Conservation (phyloP, 2,329 filamentous ascomycete genomes). For the Colletotrichum coccodes region DNA sequence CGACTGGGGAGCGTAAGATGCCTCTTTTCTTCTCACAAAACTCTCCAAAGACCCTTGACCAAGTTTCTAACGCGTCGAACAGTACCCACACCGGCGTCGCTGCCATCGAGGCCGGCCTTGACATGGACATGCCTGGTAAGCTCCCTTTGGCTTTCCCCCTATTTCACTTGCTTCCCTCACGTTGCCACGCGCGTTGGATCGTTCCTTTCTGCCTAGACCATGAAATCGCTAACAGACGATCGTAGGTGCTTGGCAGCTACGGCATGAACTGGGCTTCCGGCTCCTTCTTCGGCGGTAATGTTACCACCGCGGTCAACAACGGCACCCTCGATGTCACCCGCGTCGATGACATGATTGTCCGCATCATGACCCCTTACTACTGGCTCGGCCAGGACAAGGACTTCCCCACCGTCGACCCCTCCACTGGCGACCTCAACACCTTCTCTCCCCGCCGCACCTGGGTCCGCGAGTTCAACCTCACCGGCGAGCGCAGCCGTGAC, state of each 20-base stretch:
- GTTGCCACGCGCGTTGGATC: no score
- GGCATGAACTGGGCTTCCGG: slow-evolving; percentile 42
- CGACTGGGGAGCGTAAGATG: slow-evolving; percentile 53
- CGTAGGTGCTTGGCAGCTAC: slow-evolving; percentile 43
- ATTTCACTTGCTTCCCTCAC: neutral
- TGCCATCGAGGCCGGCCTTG: slow-evolving; percentile 56
- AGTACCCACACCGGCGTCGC: slow-evolving; percentile 45
- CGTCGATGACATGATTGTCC: slow-evolving; percentile 56
- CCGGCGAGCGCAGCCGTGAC: slow-evolving; percentile 62
- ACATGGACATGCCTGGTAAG: slow-evolving; percentile 62
- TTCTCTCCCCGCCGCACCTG: slow-evolving; percentile 60
- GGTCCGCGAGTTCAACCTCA: slow-evolving; percentile 51
- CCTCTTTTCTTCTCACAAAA: neutral
- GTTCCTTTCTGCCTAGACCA: neutral
- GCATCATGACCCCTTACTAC: slow-evolving; percentile 67
- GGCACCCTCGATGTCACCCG: slow-evolving; percentile 52
- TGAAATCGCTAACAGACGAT: neutral
- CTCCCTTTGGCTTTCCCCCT: neutral
- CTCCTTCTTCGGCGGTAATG: slow-evolving; percentile 56
- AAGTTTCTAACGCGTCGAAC: neutral
- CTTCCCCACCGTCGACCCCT: slow-evolving; percentile 55
- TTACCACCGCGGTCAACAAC: slow-evolving; percentile 59
- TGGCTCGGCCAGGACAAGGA: slow-evolving; percentile 58
- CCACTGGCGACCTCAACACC: slow-evolving; percentile 58
- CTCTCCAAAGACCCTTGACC: no score